phyloP scores from a whole-genome alignment of 768 basidiomycete genomes.

The Pisolithus sp. region DNA sequence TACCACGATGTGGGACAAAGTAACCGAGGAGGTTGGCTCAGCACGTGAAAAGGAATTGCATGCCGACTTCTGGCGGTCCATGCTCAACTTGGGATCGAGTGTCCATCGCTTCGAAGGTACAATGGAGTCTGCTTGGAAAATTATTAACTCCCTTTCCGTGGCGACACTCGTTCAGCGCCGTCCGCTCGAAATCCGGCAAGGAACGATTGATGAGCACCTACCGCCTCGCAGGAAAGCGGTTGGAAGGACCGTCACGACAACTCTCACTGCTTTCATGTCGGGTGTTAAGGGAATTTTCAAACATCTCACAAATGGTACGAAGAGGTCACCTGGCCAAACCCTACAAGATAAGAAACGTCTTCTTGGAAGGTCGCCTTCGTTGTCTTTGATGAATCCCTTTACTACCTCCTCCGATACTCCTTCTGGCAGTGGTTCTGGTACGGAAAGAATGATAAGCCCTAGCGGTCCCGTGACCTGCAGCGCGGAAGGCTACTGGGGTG shows the following conservation, averaged over 20 bases:
- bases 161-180: not conserved
- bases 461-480: not conserved
- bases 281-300: too few relatives aligned
- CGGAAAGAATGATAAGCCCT: not conserved
- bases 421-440: not conserved
- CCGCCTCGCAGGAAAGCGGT: not conserved
- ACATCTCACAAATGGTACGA: too few relatives aligned
- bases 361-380: too few relatives aligned
- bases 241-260: too few relatives aligned
- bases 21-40: conserved; percentile 6
- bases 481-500: not conserved
- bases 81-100: conserved; percentile 23
- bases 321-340: too few relatives aligned
- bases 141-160: conserved; percentile 12
- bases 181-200: not conserved
- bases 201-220: not conserved
- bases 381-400: too few relatives aligned
- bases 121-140: conserved; percentile 20
- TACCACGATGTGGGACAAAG: conserved; percentile 6
- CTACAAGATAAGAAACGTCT: too few relatives aligned
- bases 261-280: too few relatives aligned
- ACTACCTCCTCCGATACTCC: not conserved
- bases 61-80: conserved; percentile 22
- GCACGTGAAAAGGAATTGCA: conserved; percentile 25
- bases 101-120: conserved; percentile 18